Percentiles rank a stretch among this genome's conserved stretches.
Evolutionary conservation across 2,329 filamentous ascomycete species (phyloP).

Genomic region (Neoscytalidium dimidiatum): DNA sequence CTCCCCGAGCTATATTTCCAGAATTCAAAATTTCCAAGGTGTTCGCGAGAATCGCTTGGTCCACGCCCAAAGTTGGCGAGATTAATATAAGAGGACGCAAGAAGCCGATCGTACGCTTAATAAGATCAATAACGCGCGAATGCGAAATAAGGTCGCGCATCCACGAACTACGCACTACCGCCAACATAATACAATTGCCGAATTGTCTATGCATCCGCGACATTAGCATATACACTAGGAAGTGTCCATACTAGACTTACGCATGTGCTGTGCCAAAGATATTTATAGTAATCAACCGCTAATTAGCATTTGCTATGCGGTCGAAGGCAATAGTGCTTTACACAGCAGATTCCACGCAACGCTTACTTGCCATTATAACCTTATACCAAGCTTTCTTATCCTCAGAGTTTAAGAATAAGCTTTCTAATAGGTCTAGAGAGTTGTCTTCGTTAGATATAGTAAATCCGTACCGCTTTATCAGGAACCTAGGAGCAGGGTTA

Average conservation of each 20-base stretch:
- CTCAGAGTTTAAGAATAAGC: neutral
- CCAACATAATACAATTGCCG: conserved; percentile 86
- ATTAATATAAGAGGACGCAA: conserved; percentile 69
- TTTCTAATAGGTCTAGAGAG: neutral
- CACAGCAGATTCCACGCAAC: conserved; percentile 63
- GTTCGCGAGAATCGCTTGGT: conserved; percentile 70
- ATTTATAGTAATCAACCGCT: conserved; percentile 83
- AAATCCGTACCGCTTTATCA: conserved; percentile 21
- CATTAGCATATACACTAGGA: conserved; percentile 25
- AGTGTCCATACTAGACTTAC: conserved; percentile 58
- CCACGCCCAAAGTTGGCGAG: conserved; percentile 72
- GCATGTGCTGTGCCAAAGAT: conserved; percentile 94
- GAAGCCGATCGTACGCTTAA: conserved; percentile 75
- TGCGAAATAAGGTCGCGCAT: conserved; percentile 61
- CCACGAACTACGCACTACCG: conserved; percentile 71
- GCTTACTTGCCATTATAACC: conserved; percentile 27
- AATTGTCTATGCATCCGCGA: conserved; percentile 70
- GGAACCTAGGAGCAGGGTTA: conserved; percentile 38
- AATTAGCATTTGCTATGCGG: conserved; percentile 55
- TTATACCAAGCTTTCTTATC: conserved; percentile 11
- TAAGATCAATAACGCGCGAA: conserved; percentile 57
- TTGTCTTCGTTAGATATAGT: neutral
- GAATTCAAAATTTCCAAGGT: conserved; percentile 19
- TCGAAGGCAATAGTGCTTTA: conserved; percentile 85
- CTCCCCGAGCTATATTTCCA: no score